Evolutionary conservation across 495 filamentous ascomycete species (phyloP), one percentile per base, ranked within the genome.

Genomic region (Penicillium goetzii): DNA sequence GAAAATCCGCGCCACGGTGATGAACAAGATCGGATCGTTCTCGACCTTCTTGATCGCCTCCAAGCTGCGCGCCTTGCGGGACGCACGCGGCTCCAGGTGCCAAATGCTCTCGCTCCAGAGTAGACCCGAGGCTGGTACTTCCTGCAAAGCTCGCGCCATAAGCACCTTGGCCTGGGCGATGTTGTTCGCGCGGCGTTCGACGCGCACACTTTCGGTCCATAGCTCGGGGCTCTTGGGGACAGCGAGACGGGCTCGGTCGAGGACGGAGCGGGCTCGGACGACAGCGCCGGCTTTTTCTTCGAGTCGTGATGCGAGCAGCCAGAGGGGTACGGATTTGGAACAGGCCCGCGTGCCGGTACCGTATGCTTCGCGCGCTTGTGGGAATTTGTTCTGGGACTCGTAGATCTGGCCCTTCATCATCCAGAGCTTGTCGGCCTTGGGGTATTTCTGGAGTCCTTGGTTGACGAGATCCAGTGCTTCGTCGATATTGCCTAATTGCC

Each of bases 401-500:
- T 98, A 99, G 63, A 98, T 92, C 67, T 99, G 95, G 4, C 96
- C 95, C 77, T 98, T 99, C 81, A 97, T 92, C 91, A 97, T 97
- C 89, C 92, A 97, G 12, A 99, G 84, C 73, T 97, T 97, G 58
- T 91, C 87, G 2, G 89, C 85, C 52, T 86, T 85, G 12, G 96
- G 94, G 76, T 95, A 98, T n/a, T 91, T 80, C 58, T 92, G 88
- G 0, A 99, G 82, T 30, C 89, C 96, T 70, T 97, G 86, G 67
- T 89, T 92, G 63, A 92, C 92, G 8, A 98, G 86, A 65, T 96
- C 88, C 4, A 99, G 81, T 0, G 94, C 91, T 0, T 87, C 88
- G 38, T 95, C 89, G 43, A 82, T 81, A 65, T 95, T 88, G 38
- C 89, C 89, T 15, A 91, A 81, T 68, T 93, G 90, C 4, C 95